Evolutionary conservation across 1,139 yeast species (phyloP).

Genomic region (Arxiozyma telluris): DNA sequence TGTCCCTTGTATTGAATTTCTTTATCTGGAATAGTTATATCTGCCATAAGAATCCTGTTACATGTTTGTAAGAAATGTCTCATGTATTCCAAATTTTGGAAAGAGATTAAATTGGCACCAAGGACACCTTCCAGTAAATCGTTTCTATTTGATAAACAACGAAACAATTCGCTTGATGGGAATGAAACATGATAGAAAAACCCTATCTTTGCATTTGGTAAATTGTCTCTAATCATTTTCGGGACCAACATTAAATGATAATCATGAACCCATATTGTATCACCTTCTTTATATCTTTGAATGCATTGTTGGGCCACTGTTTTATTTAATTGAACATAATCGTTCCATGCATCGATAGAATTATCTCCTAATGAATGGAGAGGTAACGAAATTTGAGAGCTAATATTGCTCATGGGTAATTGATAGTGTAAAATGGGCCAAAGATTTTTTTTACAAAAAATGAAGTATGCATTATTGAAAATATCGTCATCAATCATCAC

Average conservation of each 20-base stretch:
- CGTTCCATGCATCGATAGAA: conserved; percentile 80
- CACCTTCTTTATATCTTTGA: conserved; percentile 55
- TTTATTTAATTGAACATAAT: conserved; percentile 68
- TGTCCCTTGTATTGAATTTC: conserved; percentile 66
- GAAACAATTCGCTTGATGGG: conserved; percentile 91
- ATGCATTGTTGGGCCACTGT: conserved; percentile 69
- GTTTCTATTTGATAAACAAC: conserved; percentile 84
- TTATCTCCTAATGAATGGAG: conserved; percentile 56
- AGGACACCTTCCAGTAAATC: conserved; percentile 71
- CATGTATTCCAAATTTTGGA: conserved; percentile 88
- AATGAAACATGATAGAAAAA: conserved; percentile 88
- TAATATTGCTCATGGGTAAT: conserved; percentile 65
- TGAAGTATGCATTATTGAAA: conserved; percentile 83
- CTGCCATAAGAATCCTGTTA: conserved; percentile 73
- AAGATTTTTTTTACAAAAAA: conserved; percentile 82
- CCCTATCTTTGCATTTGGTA: conserved; percentile 84
- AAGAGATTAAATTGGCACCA: conserved; percentile 81
- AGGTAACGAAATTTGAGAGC: not conserved
- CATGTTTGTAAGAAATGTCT: conserved; percentile 91
- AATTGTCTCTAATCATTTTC: conserved; percentile 59
- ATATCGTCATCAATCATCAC: conserved; percentile 67
- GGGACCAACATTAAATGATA: conserved; percentile 87
- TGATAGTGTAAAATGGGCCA: conserved; percentile 98
- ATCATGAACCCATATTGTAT: conserved; percentile 85
- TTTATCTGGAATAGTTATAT: conserved; percentile 48